Percentiles rank a stretch among this genome's conserved stretches.
Conservation (phyloP, 371 early-diverging fungal genomes). For the Nematocida ironsii region DNA sequence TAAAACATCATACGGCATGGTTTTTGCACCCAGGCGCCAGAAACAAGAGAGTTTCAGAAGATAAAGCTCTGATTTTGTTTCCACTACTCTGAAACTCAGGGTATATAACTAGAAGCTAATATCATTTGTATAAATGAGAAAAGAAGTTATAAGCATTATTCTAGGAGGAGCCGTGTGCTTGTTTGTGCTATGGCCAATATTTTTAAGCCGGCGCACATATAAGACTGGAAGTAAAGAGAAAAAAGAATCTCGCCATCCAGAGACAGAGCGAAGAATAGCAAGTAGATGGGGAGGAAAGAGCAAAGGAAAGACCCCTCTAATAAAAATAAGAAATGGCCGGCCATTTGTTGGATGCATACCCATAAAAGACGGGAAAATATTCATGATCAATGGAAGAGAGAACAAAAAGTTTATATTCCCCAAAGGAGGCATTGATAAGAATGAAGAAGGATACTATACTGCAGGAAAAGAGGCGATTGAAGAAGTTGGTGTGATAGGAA, state of each 20-base stretch:
- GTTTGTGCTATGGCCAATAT: conserved; percentile 56
- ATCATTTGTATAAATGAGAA: conserved; percentile 5
- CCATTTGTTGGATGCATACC: conserved; percentile 54
- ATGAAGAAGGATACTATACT: conserved; percentile 56
- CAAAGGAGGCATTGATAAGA: conserved; percentile 64
- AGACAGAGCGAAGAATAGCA: not conserved
- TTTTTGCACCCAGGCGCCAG: no score
- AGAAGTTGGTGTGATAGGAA: conserved; percentile 64
- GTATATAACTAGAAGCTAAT: no score
- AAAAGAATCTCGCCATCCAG: not conserved
- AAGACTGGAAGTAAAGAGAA: not conserved
- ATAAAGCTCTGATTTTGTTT: no score
- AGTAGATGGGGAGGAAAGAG: not conserved
- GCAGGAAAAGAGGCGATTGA: conserved; percentile 67
- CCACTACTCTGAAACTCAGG: no score
- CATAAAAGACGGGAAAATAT: conserved; percentile 40
- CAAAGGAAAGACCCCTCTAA: not conserved
- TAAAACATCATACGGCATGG: no score
- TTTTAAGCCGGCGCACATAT: not conserved
- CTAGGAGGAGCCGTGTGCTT: conserved; percentile 19
- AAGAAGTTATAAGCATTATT: conserved; percentile 20
- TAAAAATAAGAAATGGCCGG: conserved; percentile 12
- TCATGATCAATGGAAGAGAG: conserved; percentile 46
- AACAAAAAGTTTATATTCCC: conserved; percentile 61
- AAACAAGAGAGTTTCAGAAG: no score